A percentile compares a stretch with the other conserved stretches of the same genome.
phyloP scores from a whole-genome alignment of 306 rosid species.

The Malus sieversii region DNA sequence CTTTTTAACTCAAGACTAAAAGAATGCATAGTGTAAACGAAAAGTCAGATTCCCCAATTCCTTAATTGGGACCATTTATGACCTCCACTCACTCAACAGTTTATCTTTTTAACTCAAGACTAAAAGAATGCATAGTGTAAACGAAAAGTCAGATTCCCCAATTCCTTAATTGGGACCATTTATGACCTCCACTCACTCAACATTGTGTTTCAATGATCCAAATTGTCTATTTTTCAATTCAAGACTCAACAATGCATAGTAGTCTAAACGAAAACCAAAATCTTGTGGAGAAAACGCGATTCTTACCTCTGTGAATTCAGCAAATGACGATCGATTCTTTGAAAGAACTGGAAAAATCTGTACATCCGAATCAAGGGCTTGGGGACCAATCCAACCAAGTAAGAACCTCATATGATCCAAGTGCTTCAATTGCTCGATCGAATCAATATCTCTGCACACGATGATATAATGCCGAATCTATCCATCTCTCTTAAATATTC shows the following conservation, averaged over 20 bases:
- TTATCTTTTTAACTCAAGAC: too few species aligned
- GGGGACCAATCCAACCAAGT: constrained; percentile 38
- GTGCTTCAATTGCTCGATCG: constrained; percentile 25
- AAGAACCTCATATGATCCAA: constrained; percentile 57
- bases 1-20: too few species aligned
- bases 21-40: neutral
- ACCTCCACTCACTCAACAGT: too few species aligned
- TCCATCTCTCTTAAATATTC: neutral
- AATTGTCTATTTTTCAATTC: too few species aligned
- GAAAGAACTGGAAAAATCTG: constrained; percentile 28
- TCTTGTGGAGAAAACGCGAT: neutral
- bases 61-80: too few species aligned
- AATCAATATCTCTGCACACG: constrained; percentile 11
- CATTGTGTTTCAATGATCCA: too few species aligned
- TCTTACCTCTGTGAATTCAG: constrained; percentile 29
- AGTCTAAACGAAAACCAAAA: neutral
- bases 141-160: neutral
- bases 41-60: neutral
- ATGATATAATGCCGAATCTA: neutral
- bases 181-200: too few species aligned
- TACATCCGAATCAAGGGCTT: constrained; percentile 37
- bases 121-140: too few species aligned
- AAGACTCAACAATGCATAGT: too few species aligned
- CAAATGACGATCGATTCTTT: constrained; percentile 20
- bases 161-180: too few species aligned